These are phyloP conservation scores for Eucalyptus coolabah DNA, from an alignment of 345 rosid genomes.

Conservation along the genomic window DNA sequence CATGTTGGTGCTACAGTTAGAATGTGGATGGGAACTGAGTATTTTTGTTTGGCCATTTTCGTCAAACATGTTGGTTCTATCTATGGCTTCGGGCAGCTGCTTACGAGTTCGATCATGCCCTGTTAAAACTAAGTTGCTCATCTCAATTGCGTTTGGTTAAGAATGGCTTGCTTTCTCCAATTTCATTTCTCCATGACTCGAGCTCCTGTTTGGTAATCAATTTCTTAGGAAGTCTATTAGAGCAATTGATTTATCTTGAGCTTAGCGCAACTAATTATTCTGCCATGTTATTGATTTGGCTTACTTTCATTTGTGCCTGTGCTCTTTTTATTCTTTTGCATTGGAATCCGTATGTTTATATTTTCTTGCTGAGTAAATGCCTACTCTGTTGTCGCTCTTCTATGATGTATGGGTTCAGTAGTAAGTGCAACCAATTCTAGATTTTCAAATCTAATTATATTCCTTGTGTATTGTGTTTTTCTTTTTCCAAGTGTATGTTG, in stretches of 20 bases:
- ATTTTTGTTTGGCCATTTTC: not conserved
- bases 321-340: not conserved
- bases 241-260: not conserved
- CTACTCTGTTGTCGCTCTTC: not conserved
- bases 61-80: not conserved
- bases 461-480: not conserved
- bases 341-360: not conserved
- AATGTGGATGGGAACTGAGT: not conserved
- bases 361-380: not conserved
- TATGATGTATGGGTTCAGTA: not conserved
- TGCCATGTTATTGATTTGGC: not conserved
- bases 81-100: not conserved
- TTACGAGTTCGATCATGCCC: not conserved
- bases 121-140: not conserved
- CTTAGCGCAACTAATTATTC: not conserved
- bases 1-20: not conserved
- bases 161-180: not conserved
- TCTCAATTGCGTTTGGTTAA: not conserved
- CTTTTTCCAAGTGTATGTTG: not conserved
- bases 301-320: not conserved
- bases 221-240: not conserved
- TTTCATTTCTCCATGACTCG: not conserved
- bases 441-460: not conserved
- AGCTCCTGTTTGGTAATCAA: not conserved
- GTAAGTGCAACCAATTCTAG: not conserved